Evolutionary conservation across 805 yeast species (phyloP), one percentile per base, ranked within the genome.

Genomic region (Phaffomyces opuntiae): DNA sequence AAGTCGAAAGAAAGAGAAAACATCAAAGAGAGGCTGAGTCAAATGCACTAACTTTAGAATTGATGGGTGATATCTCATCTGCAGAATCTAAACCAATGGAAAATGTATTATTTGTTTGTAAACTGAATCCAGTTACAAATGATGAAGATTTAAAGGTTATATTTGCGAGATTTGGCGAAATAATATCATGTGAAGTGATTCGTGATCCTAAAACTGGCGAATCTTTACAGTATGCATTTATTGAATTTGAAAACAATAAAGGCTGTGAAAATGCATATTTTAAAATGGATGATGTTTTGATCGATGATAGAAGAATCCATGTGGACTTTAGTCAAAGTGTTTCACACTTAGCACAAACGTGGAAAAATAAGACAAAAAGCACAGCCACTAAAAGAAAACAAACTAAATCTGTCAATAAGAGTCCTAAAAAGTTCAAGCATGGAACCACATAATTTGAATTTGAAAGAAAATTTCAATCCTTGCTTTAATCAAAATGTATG

Each of bases 271-370:
- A 55, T n/a, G 88, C 88, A 0, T 82, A 79, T 56, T 60, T 67
- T 45, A 77, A 76, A 55, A 76, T 82, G 79, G 78, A 80, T 36
- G 75, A 74, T 14, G 82, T 77, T 4, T 55, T 81, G 39, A 78
- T 82, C 35, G 89, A 82, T 56, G 88, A 82, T 46, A 58, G 74
- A 37, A 66, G 83, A 45, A 74, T 83, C 21, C 78, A 78, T 48
- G 84, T 82, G 38, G 88, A 82, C 58, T 82, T 82, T 65, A 74
- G 82, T 48, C 89, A 82, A 56, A 73, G 80, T 58, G 70, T 73
- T 11, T 49, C 63, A 12, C 56, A 52, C 39, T 36, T 65, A 37
- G 52, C 57, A 13, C 49, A 50, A 16, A 45, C 42, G 1, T 62
- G 66, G 67, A 51, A 59, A 40, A 40, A 40, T 1, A 50, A 48